A percentile compares a stretch with the other conserved stretches of the same genome.
Evolutionary conservation across 176 grass and related monocot species (phyloP).

Genomic region (Eragrostis curvula): DNA sequence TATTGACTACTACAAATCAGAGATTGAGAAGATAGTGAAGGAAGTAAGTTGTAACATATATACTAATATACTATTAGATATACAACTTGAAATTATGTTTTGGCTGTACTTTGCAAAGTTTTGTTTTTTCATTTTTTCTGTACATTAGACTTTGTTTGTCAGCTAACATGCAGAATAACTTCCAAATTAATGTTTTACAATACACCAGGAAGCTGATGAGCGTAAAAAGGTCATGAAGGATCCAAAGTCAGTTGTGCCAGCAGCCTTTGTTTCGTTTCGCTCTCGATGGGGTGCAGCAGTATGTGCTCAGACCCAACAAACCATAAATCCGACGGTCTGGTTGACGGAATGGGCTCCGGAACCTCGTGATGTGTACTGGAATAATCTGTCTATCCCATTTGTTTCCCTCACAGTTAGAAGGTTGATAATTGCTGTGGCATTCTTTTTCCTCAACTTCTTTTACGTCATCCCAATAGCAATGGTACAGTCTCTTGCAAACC

Average conservation of each 20-base stretch:
- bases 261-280: slow-evolving; percentile 94
- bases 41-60: slow-evolving; percentile 61
- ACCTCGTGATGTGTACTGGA: slow-evolving; percentile 96
- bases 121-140: neutral
- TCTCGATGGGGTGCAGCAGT: slow-evolving; percentile 91
- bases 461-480: slow-evolving; percentile 78
- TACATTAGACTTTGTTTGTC: slow-evolving; percentile 17
- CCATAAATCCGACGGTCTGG: slow-evolving; percentile 86
- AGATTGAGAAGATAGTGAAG: slow-evolving; percentile 82
- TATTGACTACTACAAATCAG: slow-evolving; percentile 87
- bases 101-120: neutral
- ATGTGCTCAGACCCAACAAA: slow-evolving; percentile 98
- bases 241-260: slow-evolving; percentile 74
- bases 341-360: slow-evolving; percentile 97
- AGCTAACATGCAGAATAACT: slow-evolving; percentile 13
- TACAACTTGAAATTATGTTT: too few relatives aligned
- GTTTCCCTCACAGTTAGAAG: slow-evolving; percentile 75
- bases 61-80: neutral
- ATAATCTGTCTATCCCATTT: slow-evolving; percentile 92
- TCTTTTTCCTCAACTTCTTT: slow-evolving; percentile 98
- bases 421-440: slow-evolving; percentile 78
- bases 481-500: slow-evolving; percentile 87
- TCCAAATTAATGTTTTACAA: slow-evolving; percentile 16
- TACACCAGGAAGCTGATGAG: slow-evolving; percentile 75
- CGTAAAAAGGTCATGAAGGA: slow-evolving; percentile 78